phyloP scores from a whole-genome alignment of 352 stramenopile genomes.

The Globisporangium takayamanum region DNA sequence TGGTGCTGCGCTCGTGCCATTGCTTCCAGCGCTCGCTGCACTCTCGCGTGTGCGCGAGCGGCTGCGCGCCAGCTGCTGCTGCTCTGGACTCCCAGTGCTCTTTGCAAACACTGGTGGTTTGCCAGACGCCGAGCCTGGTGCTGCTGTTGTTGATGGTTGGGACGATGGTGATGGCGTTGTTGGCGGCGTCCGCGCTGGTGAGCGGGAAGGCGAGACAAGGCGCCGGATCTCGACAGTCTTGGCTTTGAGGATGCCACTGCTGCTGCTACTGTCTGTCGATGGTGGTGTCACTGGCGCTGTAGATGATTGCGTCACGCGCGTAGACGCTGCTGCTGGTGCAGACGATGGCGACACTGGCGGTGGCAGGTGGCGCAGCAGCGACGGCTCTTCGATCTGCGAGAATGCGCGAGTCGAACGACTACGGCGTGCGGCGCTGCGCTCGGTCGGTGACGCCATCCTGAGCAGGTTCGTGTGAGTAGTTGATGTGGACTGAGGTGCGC shows the following conservation, averaged over 20 bases:
- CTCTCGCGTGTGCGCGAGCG: constrained; percentile 8
- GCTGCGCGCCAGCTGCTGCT: background rate
- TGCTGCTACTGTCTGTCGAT: constrained; percentile 6
- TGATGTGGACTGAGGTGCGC: background rate
- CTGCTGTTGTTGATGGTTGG: background rate
- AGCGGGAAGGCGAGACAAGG: constrained; percentile 43
- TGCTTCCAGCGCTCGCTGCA: background rate
- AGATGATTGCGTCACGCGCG: background rate
- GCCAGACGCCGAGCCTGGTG: background rate
- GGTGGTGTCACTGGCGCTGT: constrained; percentile 2
- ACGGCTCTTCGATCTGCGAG: constrained; percentile 54
- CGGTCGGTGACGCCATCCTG: background rate
- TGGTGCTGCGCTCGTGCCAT: background rate
- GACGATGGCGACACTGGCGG: background rate
- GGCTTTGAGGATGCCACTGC: constrained; percentile 8
- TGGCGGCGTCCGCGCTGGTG: constrained; percentile 6
- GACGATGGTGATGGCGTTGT: constrained; percentile 17
- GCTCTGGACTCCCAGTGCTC: constrained; percentile 1
- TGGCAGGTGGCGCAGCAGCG: constrained; percentile 22
- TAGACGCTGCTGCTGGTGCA: constrained; percentile 6
- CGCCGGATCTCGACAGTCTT: constrained; percentile 61
- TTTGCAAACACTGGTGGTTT: constrained; percentile 4
- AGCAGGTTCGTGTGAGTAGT: too few species aligned
- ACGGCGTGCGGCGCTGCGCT: constrained; percentile 3
- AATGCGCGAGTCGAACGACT: constrained; percentile 46